Evolutionary conservation across 192 early-diverging fungal genomes (phyloP), one percentile per base, ranked within the genome.

Genomic region (Pilaira anomala): DNA sequence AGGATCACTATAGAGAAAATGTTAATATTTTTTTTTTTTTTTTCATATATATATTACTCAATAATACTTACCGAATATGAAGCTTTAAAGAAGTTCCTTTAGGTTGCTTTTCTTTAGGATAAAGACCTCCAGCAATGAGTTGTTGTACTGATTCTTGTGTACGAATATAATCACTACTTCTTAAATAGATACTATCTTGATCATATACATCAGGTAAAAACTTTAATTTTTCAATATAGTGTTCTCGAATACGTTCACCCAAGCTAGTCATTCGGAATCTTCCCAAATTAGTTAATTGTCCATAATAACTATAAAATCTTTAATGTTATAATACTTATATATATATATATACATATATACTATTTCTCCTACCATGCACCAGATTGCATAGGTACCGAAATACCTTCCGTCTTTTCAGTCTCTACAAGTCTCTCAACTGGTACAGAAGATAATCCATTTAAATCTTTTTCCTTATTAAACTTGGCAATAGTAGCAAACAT

Each of bases 101-200:
- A 28, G 36, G 14, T 29, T 68, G 55, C 16, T 53, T 67, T 18
- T 44, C 13, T 3, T 39, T 22, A 7, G 76, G 76, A 71, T 77
- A 77, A 25, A 77, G 55, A 12, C 72, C 76, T 16, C 48, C 67
- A 13, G 63, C 46, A n/a, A 77, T 44, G 26, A 77, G 25, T 48
- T 77, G 76, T 28, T 71, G 72, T 7, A 77, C 56, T 30, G 72
- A 74, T 9, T 77, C 76, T 48, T 69, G 56, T 16, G 76, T 68
- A 40, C 76, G 67, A 19, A 69, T 21, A 30, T 67, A 71, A 26
- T 74, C 65, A 11, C 63, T 67, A 50, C 72, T 74, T 40, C 76
- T 39, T 29, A 77, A 46, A 39, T 65, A 68, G 14, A 77, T 24
- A 1, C 25, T 33, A 19, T 70, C 55, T 8, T 65, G 36, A n/a